Percentiles rank a stretch among this genome's conserved stretches.
These are phyloP conservation scores for Aspergillus novofumigatus DNA, from an alignment of 2,329 filamentous ascomycete species.

Conservation along the genomic window DNA sequence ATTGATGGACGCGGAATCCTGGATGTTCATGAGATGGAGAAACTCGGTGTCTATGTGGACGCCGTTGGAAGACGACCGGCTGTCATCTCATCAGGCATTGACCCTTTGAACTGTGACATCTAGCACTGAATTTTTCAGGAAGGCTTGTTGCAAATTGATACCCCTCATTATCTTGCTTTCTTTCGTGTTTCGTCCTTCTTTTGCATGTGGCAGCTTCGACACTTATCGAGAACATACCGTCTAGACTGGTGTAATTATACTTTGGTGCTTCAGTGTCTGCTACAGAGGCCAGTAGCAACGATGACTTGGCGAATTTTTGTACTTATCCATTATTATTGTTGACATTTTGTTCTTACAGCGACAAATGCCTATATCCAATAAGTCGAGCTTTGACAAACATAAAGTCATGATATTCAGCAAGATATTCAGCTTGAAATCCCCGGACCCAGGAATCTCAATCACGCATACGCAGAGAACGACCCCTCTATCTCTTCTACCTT, in stretches of 20 bases:
- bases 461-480: constrained; percentile 21
- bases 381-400: too few species aligned
- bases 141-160: neutral
- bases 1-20: constrained; percentile 46
- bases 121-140: neutral
- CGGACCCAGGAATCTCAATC: constrained; percentile 6
- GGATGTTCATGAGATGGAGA: constrained; percentile 31
- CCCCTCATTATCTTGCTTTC: neutral
- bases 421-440: constrained; percentile 10
- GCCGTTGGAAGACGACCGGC: constrained; percentile 23
- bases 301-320: neutral
- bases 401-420: neutral
- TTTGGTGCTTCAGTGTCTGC: neutral
- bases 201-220: neutral
- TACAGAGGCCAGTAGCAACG: too few species aligned
- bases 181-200: neutral
- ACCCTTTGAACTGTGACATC: neutral
- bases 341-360: too few species aligned
- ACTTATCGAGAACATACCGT: neutral
- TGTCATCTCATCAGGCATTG: neutral
- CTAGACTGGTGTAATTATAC: neutral
- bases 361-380: too few species aligned
- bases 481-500: constrained; percentile 42
- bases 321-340: neutral
- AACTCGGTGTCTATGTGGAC: constrained; percentile 34